Evolutionary conservation across 371 early-diverging fungal species (phyloP), one percentile per base, ranked within the genome.

Genomic region (Blyttiomyces sp.): DNA sequence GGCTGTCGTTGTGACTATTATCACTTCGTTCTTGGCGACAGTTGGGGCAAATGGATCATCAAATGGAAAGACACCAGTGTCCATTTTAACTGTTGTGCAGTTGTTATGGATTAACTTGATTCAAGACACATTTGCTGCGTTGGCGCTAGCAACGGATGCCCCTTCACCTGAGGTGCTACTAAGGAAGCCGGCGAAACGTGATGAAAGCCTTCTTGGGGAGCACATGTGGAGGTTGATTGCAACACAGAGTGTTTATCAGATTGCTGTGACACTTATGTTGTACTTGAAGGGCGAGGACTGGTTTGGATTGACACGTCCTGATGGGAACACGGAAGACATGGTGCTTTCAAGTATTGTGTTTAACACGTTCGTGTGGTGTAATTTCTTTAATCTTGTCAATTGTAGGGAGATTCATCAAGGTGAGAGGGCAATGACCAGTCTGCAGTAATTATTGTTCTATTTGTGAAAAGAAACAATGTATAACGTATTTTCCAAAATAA

Each of bases 301-400:
- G 58, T 49, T 1, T 49, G 19, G 34, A 50, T 16, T 49, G 34
- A 6, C 49, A 57, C 28, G 28, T 11, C n/a, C 0, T 49, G 42
- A 51, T 59, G 51, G 59, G 49, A 27, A 89, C 94, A 11, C n/a
- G n/a, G n/a, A n/a, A n/a, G n/a, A n/a, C n/a, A n/a, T n/a, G n/a
- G n/a, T n/a, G n/a, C n/a, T n/a, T n/a, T n/a, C n/a, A n/a, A n/a
- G n/a, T n/a, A 80, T 95, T 66, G 87, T 96, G 9, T 98, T 97
- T 80, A 98, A 98, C 74, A 76, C 87, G 13, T 98, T 97, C 81
- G 93, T 97, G 39, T 93, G 95, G 69, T 76, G 94, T 43, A 97
- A 96, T 78, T 75, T 97, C 19, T 95, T 96, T 69, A 95, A 95
- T 72, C 89, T 73, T 55, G 57, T 84, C 64, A 83, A 59, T 26